These are phyloP conservation scores for Gynandropsis gynandra DNA, from an alignment of 345 rosid genomes.

Conservation along the genomic window DNA sequence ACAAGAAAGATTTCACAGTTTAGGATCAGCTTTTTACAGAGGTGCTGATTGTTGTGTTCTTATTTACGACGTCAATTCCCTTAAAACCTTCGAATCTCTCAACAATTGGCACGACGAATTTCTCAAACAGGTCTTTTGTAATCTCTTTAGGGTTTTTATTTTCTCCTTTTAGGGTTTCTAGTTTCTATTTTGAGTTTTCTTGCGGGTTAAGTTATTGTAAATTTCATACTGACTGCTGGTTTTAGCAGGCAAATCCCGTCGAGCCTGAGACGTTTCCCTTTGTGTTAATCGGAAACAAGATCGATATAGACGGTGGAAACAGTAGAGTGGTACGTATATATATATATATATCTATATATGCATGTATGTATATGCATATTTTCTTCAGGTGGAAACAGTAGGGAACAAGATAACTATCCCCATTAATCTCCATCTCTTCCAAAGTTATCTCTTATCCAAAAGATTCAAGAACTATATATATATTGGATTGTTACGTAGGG, in stretches of 20 bases:
- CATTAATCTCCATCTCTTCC: no score
- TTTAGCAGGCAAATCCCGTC: constrained; percentile 53
- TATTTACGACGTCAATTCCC: constrained; percentile 59
- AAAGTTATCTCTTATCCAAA: no score
- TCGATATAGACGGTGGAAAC: constrained; percentile 66
- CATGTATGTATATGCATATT: neutral
- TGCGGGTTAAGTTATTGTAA: constrained; percentile 8
- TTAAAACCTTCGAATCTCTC: constrained; percentile 56
- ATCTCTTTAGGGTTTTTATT: no score
- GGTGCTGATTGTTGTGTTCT: constrained; percentile 91
- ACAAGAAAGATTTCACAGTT: constrained; percentile 88
- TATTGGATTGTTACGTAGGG: no score
- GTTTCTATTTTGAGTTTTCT: constrained; percentile 23
- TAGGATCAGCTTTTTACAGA: constrained; percentile 78
- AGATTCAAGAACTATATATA: no score
- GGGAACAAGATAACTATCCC: no score
- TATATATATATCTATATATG: no score
- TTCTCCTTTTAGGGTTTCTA: no score
- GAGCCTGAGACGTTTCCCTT: constrained; percentile 59
- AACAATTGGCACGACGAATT: constrained; percentile 65
- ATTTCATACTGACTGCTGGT: neutral
- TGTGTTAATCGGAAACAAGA: constrained; percentile 68
- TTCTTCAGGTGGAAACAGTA: no score
- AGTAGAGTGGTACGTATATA: constrained; percentile 66
- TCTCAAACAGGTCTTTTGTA: constrained; percentile 60